Evolutionary conservation across 1,284 basidiomycete genomes (phyloP), one percentile per base, ranked within the genome.

Genomic region (Trichosporon sp.): DNA sequence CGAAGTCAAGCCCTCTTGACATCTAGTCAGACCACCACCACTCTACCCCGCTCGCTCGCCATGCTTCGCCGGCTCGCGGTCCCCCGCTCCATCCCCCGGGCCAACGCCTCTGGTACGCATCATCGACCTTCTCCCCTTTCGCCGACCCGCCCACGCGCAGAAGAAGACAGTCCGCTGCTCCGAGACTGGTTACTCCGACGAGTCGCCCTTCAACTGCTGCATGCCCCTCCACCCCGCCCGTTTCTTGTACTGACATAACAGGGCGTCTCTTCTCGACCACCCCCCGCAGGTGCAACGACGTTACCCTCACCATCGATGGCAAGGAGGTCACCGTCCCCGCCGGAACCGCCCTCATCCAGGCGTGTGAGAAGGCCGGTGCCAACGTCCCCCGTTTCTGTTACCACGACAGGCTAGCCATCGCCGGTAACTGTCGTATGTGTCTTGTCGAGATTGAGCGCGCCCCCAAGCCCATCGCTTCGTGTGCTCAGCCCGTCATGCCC

Each of bases 401-500:
- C 77, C 83, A 84, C 75, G 84, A 85, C 75, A 78, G 84, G 73
- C 88, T 97, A 54, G 93, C 94, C 48, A 94, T 97, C 79, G 95
- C 95, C 75, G 94, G 94, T 73, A 97, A 96, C 84, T 97, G 95
- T 86, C 91, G 94, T 81, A 97, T 97, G 96, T 99, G 96, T 85
- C 86, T 99, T 63, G 96, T 99, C 69, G 96, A 99, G 85, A 81
- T 83, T 67, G 92, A 96, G 84, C 89, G 93, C 75, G 94, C 95
- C 72, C 94, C 94, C 69, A 97, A 97, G 87, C 95, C 95, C 37
- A 90, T 96, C 66, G 84, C 85, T 1, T 85, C 85, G 21, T 86
- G 96, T 83, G 96, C 96, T 11, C 96, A 97, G 92, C 97, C 96
- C 65, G 96, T 96, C 59, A 96, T 98, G 94, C 93, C 94, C 67